These are phyloP conservation scores for Pseudogymnoascus sp. DNA, from an alignment of 2,329 filamentous ascomycete genomes.

Conservation along the genomic window DNA sequence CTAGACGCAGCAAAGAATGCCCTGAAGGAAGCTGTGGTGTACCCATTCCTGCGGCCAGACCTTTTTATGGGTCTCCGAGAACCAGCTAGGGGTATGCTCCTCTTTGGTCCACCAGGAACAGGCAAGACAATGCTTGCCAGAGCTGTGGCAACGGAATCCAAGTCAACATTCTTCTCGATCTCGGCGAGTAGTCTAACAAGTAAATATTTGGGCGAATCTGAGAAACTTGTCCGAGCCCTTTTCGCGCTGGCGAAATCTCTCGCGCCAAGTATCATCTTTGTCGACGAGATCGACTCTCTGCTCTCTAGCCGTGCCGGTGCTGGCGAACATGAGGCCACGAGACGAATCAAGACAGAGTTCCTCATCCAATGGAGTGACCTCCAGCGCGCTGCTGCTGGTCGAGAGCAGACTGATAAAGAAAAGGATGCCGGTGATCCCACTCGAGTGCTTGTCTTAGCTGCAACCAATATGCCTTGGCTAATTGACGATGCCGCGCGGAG, in stretches of 20 bases:
- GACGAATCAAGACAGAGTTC: conserved; percentile 95
- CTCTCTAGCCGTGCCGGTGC: conserved; percentile 75
- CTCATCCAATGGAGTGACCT: conserved; percentile 95
- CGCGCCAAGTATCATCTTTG: conserved; percentile 93
- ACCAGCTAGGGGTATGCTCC: conserved; percentile 85
- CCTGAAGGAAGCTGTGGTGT: conserved; percentile 90
- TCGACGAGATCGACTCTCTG: conserved; percentile 95
- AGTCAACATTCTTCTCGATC: conserved; percentile 94
- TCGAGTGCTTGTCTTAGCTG: conserved; percentile 84
- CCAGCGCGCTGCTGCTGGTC: conserved; percentile 81
- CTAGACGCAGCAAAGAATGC: conserved; percentile 85
- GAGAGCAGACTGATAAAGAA: conserved; percentile 59
- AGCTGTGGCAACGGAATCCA: conserved; percentile 88
- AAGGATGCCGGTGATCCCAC: conserved; percentile 72
- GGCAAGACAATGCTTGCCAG: conserved; percentile 97
- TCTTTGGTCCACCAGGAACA: conserved; percentile 95
- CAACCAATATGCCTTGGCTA: conserved; percentile 94
- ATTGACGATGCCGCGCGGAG: conserved; percentile 92
- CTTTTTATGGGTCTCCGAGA: conserved; percentile 93
- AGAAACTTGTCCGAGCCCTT: conserved; percentile 88
- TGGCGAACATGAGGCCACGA: conserved; percentile 85
- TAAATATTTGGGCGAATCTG: conserved; percentile 92
- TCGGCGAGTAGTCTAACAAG: conserved; percentile 89
- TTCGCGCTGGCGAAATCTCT: conserved; percentile 84
- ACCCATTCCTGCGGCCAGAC: conserved; percentile 90